Evolutionary conservation across 305 asterid species (phyloP).

Genomic region (Lippia alba): DNA sequence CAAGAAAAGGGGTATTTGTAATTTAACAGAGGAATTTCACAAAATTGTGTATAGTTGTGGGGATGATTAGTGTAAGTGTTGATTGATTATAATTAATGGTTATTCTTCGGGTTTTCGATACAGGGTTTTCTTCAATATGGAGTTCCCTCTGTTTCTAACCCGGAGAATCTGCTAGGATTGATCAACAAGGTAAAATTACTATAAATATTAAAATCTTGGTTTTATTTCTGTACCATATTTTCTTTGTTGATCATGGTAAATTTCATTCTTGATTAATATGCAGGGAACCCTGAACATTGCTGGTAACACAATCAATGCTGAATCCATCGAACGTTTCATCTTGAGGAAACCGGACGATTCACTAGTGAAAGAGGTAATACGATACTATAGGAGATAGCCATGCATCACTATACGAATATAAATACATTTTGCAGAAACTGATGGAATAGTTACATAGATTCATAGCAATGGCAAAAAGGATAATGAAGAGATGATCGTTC

Average conservation of each 20-base stretch:
- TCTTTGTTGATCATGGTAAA: neutral
- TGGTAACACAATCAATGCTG: conserved; percentile 57
- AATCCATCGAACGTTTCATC: conserved; percentile 55
- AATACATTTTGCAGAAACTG: neutral
- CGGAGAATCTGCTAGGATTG: conserved; percentile 59
- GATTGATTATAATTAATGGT: neutral
- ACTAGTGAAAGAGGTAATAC: conserved; percentile 51
- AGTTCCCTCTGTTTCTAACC: conserved; percentile 63
- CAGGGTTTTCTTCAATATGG: conserved; percentile 91
- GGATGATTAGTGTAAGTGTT: neutral
- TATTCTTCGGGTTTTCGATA: neutral
- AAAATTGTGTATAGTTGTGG: too few species aligned
- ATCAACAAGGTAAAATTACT: conserved; percentile 64
- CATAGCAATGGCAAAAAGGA: conserved; percentile 44
- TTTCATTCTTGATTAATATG: neutral
- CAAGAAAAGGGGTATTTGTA: too few species aligned
- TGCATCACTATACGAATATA: neutral
- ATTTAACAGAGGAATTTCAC: too few species aligned
- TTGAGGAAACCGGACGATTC: conserved; percentile 57
- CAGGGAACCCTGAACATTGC: conserved; percentile 64
- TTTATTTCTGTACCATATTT: neutral
- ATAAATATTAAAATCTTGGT: neutral
- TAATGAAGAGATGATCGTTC: conserved; percentile 43
- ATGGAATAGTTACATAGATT: conserved; percentile 32
- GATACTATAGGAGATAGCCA: neutral